Conservation (phyloP, 2,329 filamentous ascomycete species). For the Cladophialophora chaetospira region DNA sequence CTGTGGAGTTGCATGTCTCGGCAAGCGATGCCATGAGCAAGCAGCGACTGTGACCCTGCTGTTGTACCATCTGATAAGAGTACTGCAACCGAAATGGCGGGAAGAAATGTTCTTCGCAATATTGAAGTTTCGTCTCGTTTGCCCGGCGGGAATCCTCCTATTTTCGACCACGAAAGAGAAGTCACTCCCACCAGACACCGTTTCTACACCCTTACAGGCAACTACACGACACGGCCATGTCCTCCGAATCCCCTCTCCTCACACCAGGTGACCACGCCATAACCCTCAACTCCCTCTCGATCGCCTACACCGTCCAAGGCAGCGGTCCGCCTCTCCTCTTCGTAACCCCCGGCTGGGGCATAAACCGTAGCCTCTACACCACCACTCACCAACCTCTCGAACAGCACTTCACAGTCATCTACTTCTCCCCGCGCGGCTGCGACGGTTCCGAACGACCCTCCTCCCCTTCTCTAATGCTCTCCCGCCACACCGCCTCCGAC, state of each 20-base stretch:
- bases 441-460: slow-evolving; percentile 25
- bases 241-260: background rate
- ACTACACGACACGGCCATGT: background rate
- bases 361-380: background rate
- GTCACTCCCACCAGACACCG: no score
- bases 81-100: no score
- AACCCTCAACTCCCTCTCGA: slow-evolving; percentile 4
- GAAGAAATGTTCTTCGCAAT: no score
- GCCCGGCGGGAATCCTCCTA: no score
- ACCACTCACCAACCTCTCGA: background rate
- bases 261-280: background rate
- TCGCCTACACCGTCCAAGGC: slow-evolving; percentile 7
- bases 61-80: no score
- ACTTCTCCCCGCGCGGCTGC: slow-evolving; percentile 36
- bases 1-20: no score
- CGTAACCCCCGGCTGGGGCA: slow-evolving; percentile 11
- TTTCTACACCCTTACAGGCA: no score
- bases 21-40: no score
- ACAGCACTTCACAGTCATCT: slow-evolving; percentile 31
- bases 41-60: no score
- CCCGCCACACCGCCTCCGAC: slow-evolving; percentile 30
- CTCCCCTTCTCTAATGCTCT: slow-evolving; percentile 26
- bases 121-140: no score
- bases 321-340: background rate
- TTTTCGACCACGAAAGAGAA: no score